phyloP scores from a whole-genome alignment of 805 yeast genomes.

The Pichia cephalocereana region DNA sequence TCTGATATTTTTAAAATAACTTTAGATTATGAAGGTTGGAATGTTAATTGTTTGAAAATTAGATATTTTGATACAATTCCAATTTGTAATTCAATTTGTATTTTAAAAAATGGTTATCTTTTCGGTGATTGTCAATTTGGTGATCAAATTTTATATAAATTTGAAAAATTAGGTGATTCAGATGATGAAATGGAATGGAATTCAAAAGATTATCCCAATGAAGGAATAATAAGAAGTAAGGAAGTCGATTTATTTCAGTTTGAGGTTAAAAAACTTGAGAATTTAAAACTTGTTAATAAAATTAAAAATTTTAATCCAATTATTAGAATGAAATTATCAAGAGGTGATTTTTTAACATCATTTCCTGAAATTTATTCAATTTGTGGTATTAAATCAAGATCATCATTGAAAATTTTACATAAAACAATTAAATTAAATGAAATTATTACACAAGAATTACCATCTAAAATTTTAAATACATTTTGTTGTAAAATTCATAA shows the following conservation, averaged over 20 bases:
- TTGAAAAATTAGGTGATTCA: constrained; percentile 62
- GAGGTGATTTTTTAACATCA: constrained; percentile 22
- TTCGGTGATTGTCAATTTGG: constrained; percentile 57
- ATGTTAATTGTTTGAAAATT: constrained; percentile 35
- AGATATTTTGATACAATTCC: constrained; percentile 76
- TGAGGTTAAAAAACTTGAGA: constrained; percentile 34
- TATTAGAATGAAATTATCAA: constrained; percentile 30
- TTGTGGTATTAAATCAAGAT: constrained; percentile 35
- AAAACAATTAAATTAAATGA: constrained; percentile 54
- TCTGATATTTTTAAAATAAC: constrained; percentile 75
- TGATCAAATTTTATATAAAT: constrained; percentile 65
- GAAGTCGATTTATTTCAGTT: constrained; percentile 12
- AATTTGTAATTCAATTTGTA: constrained; percentile 40
- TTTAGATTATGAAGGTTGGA: constrained; percentile 34
- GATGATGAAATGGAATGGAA: constrained; percentile 27
- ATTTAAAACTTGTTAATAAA: constrained; percentile 50
- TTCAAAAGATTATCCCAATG: constrained; percentile 28
- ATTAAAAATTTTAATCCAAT: constrained; percentile 47
- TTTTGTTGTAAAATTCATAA: constrained; percentile 49
- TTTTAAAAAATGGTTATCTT: constrained; percentile 69
- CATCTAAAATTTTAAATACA: constrained; percentile 50
- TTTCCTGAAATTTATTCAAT: constrained; percentile 34
- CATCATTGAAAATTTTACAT: constrained; percentile 39
- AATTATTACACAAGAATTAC: constrained; percentile 69
- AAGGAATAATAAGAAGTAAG: constrained; percentile 19